Evolutionary conservation across 441 rosid genomes (phyloP), one percentile per base, ranked within the genome.

Genomic region (Flueggea neowawraea): DNA sequence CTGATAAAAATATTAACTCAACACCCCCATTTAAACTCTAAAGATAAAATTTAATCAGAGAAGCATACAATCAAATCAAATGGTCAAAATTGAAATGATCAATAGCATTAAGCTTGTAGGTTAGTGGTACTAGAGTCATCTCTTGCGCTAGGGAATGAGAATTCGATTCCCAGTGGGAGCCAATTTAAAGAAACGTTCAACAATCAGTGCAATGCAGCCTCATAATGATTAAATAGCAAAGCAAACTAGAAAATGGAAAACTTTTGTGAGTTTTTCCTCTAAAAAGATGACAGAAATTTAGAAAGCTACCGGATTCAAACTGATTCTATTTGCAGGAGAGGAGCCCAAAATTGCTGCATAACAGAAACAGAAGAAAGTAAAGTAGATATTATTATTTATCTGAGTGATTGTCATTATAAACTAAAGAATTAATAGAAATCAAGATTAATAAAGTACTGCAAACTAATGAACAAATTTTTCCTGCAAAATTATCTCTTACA

Each of bases 341-440:
- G 92, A 69, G 69, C 97, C 97, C 83, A 89, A 69, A 50, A 89
- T 85, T 68, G 88, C 92, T 66, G 97, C 89, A 75, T 91, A 89
- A 62, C 31, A 54, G 53, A 62, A 63, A 58, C 28, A 22, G 28
- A 22, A 22, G 28, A 22, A 22, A 22, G 28, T 22, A 74, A 36
- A 31, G 14, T 53, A 17, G 70, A 14, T 33, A 44, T 44, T 11
- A n/a, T n/a, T n/a, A 64, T 22, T 22, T 22, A 22, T 22, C 28
- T 22, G 28, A 22, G 28, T 22, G 28, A 22, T 22, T 22, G 28
- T 41, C 14, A 10, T 10, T 4, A 4, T 12, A 9, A 47, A 47
- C 50, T 36, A 36, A 5, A 8, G 41, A 36, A 36, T 36, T 36
- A 5, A 36, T 36, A 36, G 41, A 36, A 36, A 8, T 8, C 41